phyloP scores from a whole-genome alignment of 768 basidiomycete species.

The Suillus lakei region DNA sequence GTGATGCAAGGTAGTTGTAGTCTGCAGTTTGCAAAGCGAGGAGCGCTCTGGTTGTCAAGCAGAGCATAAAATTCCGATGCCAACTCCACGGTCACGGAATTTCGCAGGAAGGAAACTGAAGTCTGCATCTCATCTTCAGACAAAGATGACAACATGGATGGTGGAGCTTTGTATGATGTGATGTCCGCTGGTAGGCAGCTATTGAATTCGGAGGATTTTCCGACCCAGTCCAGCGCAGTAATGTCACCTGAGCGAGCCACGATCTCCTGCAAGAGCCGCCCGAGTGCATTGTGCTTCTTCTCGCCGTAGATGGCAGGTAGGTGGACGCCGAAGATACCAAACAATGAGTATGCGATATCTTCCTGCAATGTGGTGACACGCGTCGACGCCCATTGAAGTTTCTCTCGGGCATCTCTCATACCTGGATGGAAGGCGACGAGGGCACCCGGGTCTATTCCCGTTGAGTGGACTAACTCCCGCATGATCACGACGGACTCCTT shows the following conservation, averaged over 20 bases:
- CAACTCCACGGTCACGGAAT: neutral
- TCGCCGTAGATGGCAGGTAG: constrained; percentile 5
- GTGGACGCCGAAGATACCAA: too few relatives aligned
- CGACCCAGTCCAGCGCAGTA: neutral
- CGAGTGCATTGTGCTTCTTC: neutral
- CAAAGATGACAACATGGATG: neutral
- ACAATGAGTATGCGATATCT: too few relatives aligned
- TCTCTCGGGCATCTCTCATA: too few relatives aligned
- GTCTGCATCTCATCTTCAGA: neutral
- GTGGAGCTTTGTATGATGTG: neutral
- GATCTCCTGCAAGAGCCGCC: neutral
- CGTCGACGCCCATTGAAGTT: too few relatives aligned
- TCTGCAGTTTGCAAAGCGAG: neutral
- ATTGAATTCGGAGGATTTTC: neutral
- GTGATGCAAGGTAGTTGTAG: neutral
- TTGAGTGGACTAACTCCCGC: too few relatives aligned
- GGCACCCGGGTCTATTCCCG: too few relatives aligned
- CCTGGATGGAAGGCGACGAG: too few relatives aligned
- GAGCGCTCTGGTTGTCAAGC: neutral
- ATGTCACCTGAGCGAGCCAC: constrained; percentile 1
- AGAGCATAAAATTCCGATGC: neutral
- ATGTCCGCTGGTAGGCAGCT: constrained; percentile 8
- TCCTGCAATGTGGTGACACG: too few relatives aligned
- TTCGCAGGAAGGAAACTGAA: neutral
- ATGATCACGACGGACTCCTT: neutral